Conservation (phyloP, 139 green algal genomes). For the Zygnema cylindricum region DNA sequence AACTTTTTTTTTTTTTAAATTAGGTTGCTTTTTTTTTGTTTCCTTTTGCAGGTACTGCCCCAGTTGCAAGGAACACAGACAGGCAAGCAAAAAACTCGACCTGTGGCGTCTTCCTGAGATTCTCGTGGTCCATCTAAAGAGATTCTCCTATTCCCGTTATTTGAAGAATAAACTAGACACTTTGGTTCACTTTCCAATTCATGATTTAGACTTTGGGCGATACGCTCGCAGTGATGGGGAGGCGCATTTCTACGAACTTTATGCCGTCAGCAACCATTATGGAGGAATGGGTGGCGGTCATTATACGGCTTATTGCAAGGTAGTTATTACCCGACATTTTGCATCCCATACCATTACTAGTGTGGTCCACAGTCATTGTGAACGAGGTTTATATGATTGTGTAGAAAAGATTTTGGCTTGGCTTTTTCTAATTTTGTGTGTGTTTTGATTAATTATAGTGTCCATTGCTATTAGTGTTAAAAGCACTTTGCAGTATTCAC, state of each 20-base stretch:
- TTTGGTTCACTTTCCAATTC: slow-evolving; percentile 75
- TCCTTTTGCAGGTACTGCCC: slow-evolving; percentile 86
- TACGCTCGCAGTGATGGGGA: slow-evolving; percentile 36
- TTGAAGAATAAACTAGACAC: slow-evolving; percentile 88
- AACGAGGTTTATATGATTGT: neutral
- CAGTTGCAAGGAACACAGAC: slow-evolving; percentile 82
- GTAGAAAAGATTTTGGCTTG: no score
- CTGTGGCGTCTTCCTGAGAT: slow-evolving; percentile 89
- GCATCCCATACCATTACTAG: neutral
- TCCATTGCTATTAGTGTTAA: neutral
- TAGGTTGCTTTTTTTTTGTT: no score
- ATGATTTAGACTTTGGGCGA: slow-evolving; percentile 78
- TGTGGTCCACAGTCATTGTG: neutral
- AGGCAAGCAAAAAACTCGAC: slow-evolving; percentile 90
- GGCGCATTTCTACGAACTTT: slow-evolving; percentile 85
- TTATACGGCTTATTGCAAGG: slow-evolving; percentile 89
- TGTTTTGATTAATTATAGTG: slow-evolving; percentile 1
- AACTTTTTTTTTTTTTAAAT: no score
- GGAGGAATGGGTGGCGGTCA: slow-evolving; percentile 90
- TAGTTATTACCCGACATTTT: no score
- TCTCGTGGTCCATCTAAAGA: slow-evolving; percentile 95
- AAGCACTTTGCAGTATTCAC: no score
- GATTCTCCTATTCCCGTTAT: slow-evolving; percentile 83
- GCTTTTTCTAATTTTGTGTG: no score
- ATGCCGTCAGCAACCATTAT: slow-evolving; percentile 91